Base-by-base conservation (phyloP, 2,329 filamentous ascomycete genomes). In the Ophiostoma himal-ulmi region DNA sequence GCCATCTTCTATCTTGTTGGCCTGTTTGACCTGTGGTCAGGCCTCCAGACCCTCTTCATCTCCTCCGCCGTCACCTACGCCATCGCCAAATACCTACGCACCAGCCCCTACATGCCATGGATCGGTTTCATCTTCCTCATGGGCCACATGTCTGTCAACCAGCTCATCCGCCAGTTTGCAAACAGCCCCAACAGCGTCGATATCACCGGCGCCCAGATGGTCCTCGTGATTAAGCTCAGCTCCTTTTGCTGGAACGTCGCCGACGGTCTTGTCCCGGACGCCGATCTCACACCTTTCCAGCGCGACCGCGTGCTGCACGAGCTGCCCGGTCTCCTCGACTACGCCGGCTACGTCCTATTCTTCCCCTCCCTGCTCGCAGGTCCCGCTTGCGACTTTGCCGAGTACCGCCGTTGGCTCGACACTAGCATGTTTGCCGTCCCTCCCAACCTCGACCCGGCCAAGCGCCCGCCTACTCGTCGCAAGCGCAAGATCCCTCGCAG, bases 191-290 rank as follows among this genome's bases (percentile, higher is more conserved):
- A 86, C 54, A 80, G 82, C 1, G 84, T 97, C 71, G 95, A 99
- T 78, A 94, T 99, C 75, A 97, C 94, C 0, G 94, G 91, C 57
- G 93, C 94, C 1, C 95, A 99, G 80, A 99, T 99, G 95, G 95
- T 99, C 44, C 82, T 98, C 75, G 90, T 98, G 73, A 99, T 99
- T 93, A 99, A 99, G 80, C 87, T 99, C 48, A 93, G 89, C 30
- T 91, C 94, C 5, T 99, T 99, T 78, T 96, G 93, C 82, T 99
- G 95, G 95, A 98, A 98, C 78, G 90, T 98, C 10, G 93, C 95
- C 76, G 95, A 99, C 78, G 96, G 95, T 26, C 88, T 90, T 71
- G 84, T 96, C 26, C 89, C 92, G 3, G 88, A 90, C 22, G 85
- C 90, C 62, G 88, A 94, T 71, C 86, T 99, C n/a, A 92, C 91